Conservation (phyloP, 2,329 filamentous ascomycete species). For the Coniochaeta pulveracea region DNA sequence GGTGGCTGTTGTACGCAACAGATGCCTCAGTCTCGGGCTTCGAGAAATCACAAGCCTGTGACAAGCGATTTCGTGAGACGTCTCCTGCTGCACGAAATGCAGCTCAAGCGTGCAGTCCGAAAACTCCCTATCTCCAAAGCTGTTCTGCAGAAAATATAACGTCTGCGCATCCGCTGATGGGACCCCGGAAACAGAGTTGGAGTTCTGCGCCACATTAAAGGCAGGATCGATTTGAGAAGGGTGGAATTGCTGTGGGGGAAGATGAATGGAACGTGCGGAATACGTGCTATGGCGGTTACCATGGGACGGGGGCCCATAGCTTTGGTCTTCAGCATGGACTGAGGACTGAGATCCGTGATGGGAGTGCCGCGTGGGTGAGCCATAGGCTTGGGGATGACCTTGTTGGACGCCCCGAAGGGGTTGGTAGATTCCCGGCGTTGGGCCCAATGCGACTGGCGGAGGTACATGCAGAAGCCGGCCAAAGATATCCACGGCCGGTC, state of each 20-base stretch:
- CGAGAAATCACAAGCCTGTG: conserved; percentile 46
- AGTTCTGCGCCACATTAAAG: no score
- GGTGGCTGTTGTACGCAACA: conserved; percentile 18
- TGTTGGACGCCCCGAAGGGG: no score
- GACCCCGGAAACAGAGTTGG: no score
- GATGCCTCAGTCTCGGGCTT: conserved; percentile 26
- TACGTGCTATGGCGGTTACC: conserved; percentile 10
- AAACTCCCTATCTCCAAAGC: conserved; percentile 12
- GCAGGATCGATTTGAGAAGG: background rate
- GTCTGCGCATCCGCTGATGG: conserved; percentile 9
- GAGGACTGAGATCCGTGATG: conserved; percentile 52
- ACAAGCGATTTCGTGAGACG: conserved; percentile 32
- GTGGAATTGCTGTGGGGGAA: conserved; percentile 1
- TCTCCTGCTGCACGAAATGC: conserved; percentile 21
- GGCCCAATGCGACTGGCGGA: conserved; percentile 23
- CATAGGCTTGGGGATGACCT: conserved; percentile 23
- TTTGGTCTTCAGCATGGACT: conserved; percentile 25
- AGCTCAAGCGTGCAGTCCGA: conserved; percentile 36
- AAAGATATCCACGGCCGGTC: conserved; percentile 10
- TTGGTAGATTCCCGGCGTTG: conserved; percentile 21
- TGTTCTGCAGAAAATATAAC: conserved; percentile 10
- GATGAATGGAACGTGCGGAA: conserved; percentile 5
- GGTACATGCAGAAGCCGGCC: conserved; percentile 12
- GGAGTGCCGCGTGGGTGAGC: conserved; percentile 46
- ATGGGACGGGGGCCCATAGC: conserved; percentile 21